Evolutionary conservation across 2,329 filamentous ascomycete genomes (phyloP).

Genomic region (Acrodontium crateriforme): DNA sequence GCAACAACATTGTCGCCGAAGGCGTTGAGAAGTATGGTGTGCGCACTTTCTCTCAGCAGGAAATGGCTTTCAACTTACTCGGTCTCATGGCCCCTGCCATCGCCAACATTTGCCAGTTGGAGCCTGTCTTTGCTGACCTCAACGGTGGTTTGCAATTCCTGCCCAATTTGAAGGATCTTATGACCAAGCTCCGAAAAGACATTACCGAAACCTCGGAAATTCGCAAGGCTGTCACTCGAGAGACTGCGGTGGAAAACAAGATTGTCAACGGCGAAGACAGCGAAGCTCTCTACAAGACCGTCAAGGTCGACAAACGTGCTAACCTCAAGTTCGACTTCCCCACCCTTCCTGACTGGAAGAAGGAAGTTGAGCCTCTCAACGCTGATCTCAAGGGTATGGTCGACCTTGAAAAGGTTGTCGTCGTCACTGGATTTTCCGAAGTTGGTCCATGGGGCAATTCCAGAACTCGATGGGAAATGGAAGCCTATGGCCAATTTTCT

Average conservation of each 20-base stretch:
- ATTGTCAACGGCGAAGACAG: constrained; percentile 89
- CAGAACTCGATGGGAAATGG: constrained; percentile 98
- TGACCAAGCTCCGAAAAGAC: constrained; percentile 85
- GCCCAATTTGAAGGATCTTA: constrained; percentile 83
- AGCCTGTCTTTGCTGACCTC: constrained; percentile 92
- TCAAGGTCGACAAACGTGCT: constrained; percentile 80
- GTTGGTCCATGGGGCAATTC: constrained; percentile 98
- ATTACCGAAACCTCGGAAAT: constrained; percentile 93
- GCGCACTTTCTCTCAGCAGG: constrained; percentile 95
- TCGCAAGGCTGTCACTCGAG: constrained; percentile 83
- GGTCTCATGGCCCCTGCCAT: constrained; percentile 90
- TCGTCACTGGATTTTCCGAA: constrained; percentile 92
- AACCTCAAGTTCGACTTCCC: constrained; percentile 99
- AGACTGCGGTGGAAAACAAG: constrained; percentile 93
- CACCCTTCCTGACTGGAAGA: constrained; percentile 76
- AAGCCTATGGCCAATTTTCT: constrained; percentile 90
- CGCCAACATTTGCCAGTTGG: constrained; percentile 86
- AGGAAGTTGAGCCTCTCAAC: constrained; percentile 79
- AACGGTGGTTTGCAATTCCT: constrained; percentile 98
- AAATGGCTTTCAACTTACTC: constrained; percentile 98
- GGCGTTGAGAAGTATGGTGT: constrained; percentile 94
- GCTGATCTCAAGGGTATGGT: constrained; percentile 91
- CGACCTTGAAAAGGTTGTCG: constrained; percentile 93
- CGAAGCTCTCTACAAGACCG: constrained; percentile 88
- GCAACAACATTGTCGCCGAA: constrained; percentile 94